Evolutionary conservation across 148 eudicot species (phyloP).

Genomic region (Linanthus parryae): DNA sequence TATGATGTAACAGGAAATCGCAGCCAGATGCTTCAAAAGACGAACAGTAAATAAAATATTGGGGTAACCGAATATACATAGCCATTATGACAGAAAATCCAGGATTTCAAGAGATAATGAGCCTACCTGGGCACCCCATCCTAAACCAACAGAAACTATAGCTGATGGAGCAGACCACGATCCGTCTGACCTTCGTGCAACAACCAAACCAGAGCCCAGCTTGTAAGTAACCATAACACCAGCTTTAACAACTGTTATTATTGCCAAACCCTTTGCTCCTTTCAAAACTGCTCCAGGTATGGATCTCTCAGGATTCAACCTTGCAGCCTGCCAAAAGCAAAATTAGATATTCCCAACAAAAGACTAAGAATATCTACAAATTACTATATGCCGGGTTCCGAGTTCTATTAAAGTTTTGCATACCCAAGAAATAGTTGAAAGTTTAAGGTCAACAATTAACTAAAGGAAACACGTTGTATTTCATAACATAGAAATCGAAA

Average conservation of each 20-base stretch:
- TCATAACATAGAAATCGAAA: too few relatives aligned
- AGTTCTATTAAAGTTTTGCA: too few relatives aligned
- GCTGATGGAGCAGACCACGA: slow-evolving; percentile 99
- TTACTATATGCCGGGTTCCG: too few relatives aligned
- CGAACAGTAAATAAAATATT: too few relatives aligned
- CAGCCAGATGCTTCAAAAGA: too few relatives aligned
- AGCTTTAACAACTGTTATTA: slow-evolving; percentile 89
- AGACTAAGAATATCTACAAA: slow-evolving; percentile 3
- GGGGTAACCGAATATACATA: too few relatives aligned
- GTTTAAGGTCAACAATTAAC: neutral
- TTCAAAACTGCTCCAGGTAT: slow-evolving; percentile 78
- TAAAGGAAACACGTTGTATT: too few relatives aligned
- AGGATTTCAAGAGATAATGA: neutral
- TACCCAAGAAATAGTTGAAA: neutral
- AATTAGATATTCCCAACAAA: neutral
- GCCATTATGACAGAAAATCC: neutral
- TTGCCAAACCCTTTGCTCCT: slow-evolving; percentile 95
- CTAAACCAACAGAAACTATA: slow-evolving; percentile 82
- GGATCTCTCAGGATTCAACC: slow-evolving; percentile 86
- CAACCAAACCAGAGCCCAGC: slow-evolving; percentile 93
- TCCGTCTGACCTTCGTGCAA: slow-evolving; percentile 90
- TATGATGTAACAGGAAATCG: too few relatives aligned
- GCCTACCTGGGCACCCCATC: slow-evolving; percentile 98
- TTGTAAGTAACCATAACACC: slow-evolving; percentile 82
- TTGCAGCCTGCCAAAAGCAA: slow-evolving; percentile 47